Evolutionary conservation across 2,329 filamentous ascomycete species (phyloP).

Genomic region (Colletotrichum eremochloae): DNA sequence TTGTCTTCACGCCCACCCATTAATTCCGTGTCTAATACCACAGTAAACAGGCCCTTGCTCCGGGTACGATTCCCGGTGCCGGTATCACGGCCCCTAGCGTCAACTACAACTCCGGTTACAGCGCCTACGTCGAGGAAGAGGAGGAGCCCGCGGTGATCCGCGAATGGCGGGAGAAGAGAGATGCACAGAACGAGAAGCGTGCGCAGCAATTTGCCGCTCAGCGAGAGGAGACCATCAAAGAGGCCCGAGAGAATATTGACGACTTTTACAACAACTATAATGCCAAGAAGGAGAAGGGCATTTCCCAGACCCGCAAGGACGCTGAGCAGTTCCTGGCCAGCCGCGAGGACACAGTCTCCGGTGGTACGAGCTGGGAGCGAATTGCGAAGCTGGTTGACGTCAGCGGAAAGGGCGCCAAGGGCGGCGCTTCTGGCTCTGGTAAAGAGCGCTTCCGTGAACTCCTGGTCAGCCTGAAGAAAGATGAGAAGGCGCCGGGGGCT

Average conservation of each 20-base stretch:
- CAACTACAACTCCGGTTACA: slow-evolving; percentile 72
- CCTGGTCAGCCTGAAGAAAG: slow-evolving; percentile 88
- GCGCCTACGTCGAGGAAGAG: slow-evolving; percentile 70
- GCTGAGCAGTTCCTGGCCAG: slow-evolving; percentile 92
- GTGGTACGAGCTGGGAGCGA: slow-evolving; percentile 98
- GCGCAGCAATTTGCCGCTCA: slow-evolving; percentile 85
- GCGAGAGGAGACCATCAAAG: slow-evolving; percentile 87
- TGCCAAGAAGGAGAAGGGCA: slow-evolving; percentile 94
- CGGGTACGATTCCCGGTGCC: slow-evolving; percentile 81
- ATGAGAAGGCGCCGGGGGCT: slow-evolving; percentile 84
- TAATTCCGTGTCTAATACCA: slow-evolving; percentile 16
- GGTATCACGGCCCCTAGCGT: slow-evolving; percentile 82
- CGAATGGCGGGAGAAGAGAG: slow-evolving; percentile 92
- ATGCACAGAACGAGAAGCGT: slow-evolving; percentile 85
- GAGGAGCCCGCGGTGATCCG: slow-evolving; percentile 90
- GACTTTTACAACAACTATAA: slow-evolving; percentile 99
- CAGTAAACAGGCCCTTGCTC: slow-evolving; percentile 72
- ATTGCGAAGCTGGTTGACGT: slow-evolving; percentile 98
- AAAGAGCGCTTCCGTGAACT: slow-evolving; percentile 97
- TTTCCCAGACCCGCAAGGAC: slow-evolving; percentile 89
- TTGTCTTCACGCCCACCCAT: slow-evolving; percentile 44
- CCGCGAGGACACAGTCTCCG: slow-evolving; percentile 92
- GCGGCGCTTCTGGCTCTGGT: slow-evolving; percentile 88
- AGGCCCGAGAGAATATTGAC: slow-evolving; percentile 94
- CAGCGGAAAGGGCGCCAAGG: slow-evolving; percentile 90